phyloP scores from a whole-genome alignment of 305 asterid genomes.

The Fraxinus angustifolia region DNA sequence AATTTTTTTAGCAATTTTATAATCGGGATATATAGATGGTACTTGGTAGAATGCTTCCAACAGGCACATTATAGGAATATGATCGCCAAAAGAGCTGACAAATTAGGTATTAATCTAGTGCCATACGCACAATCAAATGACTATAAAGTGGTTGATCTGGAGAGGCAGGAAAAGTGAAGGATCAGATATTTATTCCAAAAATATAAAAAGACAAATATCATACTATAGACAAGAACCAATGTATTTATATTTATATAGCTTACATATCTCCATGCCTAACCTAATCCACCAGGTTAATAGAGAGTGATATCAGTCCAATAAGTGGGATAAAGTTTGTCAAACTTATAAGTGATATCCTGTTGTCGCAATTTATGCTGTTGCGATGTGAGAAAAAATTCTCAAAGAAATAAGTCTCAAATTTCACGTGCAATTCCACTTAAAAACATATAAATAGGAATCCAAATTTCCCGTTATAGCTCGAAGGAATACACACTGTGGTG shows the following conservation, averaged over 20 bases:
- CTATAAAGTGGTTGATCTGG: background rate
- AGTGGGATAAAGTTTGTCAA: background rate
- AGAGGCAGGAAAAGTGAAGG: background rate
- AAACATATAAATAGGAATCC: background rate
- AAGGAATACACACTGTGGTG: conserved; percentile 54
- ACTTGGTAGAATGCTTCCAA: background rate
- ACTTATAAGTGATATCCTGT: background rate
- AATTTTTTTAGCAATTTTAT: background rate
- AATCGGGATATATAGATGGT: background rate
- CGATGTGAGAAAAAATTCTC: background rate
- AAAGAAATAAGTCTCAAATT: background rate
- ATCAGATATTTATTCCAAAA: no score
- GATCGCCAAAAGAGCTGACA: background rate
- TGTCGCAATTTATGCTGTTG: background rate
- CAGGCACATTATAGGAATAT: background rate
- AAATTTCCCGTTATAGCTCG: background rate
- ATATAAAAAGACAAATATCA: no score
- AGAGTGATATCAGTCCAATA: background rate
- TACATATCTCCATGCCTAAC: background rate
- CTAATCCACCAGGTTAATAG: background rate
- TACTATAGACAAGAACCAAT: no score
- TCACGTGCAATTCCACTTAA: background rate
- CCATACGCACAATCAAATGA: background rate
- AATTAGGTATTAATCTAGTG: background rate
- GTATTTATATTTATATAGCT: background rate